Percentiles rank a stretch among this genome's conserved stretches.
These are phyloP conservation scores for Thalassia testudinum DNA, from an alignment of 116 monocot species.

Conservation along the genomic window DNA sequence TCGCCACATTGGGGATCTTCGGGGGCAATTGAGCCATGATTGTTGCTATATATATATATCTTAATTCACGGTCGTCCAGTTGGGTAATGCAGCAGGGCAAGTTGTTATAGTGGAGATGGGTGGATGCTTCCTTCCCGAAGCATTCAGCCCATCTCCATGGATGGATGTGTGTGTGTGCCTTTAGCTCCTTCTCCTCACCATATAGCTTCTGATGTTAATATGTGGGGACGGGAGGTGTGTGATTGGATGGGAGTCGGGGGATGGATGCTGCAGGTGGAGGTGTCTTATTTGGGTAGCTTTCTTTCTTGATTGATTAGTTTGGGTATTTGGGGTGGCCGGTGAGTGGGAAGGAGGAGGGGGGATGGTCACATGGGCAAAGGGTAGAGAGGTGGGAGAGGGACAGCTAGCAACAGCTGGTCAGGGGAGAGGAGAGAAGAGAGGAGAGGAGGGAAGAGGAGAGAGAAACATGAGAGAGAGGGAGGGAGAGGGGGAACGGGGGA, in stretches of 20 bases:
- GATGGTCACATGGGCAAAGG: slow-evolving; percentile 18
- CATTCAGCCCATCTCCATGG: background rate
- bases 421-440: slow-evolving; percentile 8
- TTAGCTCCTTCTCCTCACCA: background rate
- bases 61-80: background rate
- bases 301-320: too few relatives aligned
- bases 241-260: too few relatives aligned
- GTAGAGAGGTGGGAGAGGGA: slow-evolving; percentile 5
- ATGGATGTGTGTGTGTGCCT: background rate
- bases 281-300: too few relatives aligned
- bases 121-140: background rate
- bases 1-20: slow-evolving; percentile 29
- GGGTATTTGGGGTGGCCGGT: too few relatives aligned
- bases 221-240: too few relatives aligned
- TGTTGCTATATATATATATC: too few relatives aligned
- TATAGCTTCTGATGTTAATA: background rate
- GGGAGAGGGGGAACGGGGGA: slow-evolving; percentile 3
- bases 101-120: background rate
- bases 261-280: too few relatives aligned
- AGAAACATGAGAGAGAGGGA: background rate
- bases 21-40: slow-evolving; percentile 73
- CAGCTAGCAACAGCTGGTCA: slow-evolving; percentile 33
- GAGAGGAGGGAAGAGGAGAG: background rate
- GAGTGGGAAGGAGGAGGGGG: background rate
- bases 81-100: background rate